Evolutionary conservation across 192 early-diverging fungal species (phyloP), one percentile per base, ranked within the genome.

Genomic region (Backusella luteola): DNA sequence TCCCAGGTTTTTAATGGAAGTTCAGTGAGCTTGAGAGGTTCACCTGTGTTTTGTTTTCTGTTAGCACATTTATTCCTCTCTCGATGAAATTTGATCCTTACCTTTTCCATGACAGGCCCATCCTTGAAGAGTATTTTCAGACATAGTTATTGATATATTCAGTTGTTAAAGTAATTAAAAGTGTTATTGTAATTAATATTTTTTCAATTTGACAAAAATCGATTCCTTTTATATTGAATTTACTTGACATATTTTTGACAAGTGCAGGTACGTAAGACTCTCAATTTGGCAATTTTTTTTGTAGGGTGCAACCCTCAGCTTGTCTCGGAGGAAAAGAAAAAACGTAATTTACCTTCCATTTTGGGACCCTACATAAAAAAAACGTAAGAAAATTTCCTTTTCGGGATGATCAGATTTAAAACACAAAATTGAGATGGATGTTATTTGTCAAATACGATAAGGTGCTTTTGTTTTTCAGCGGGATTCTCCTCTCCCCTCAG

Each of bases 81-180:
- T 49, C 2, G 15, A 38, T 38, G 9, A 39, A 39, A 9, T 39
- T 11, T 39, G 0, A 11, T 39, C 38, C 3, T 21, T 63, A 80
- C 79, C 76, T 73, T 77, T 81, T 36, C 34, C 75, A 14, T 19
- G 1, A n/a, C 29, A 34, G n/a, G 76, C 76, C 76, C 76, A 81
- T 34, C 76, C 80, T 12, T 76, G 32, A 21, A 76, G 67, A 59
- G 76, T 73, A 73, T 49, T 49, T 49, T 73, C 76, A 49, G 52
- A 8, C 76, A 77, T 77, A n/a, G 56, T 77, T 49, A 7, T 49
- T 49, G 19, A 49, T 6, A 2, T 49, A 17, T 44, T 44, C 17
- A 44, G 42, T 49, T n/a, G 15, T n/a, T 49, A 49, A n/a, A 49
- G 19, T 44, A 44, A 17, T 17, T 44, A 44, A 17, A 44, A 17